Evolutionary conservation across 768 basidiomycete species (phyloP), one percentile per base, ranked within the genome.

Genomic region (Steccherinum ochraceum): DNA sequence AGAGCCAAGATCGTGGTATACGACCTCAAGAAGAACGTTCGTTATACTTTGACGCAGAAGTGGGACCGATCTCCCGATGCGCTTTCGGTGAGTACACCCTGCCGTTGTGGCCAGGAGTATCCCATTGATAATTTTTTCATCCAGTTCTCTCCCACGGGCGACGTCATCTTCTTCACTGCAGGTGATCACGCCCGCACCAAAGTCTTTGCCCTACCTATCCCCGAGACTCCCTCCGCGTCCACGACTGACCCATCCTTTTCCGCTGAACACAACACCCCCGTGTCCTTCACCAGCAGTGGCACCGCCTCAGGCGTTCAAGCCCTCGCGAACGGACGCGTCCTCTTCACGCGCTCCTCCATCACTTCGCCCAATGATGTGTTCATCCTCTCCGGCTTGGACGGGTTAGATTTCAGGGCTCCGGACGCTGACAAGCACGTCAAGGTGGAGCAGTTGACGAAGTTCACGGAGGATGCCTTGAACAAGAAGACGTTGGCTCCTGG

Each of bases 51-150:
- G 47, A 89, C 90, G 0, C 83, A 89, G 58, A 61, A 74, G 35
- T 98, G 93, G 94, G 92, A 96, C 64, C 80, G 89, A 21, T 89
- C 88, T 25, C 82, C 88, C 0, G 76, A 72, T 56, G 63, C 74
- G 25, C 62, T 89, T 18, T 72, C 75, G 24, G 86, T 87, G 64
- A 58, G 83, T 53, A 7, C 12, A 24, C 13, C 11, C 30, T 25
- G 19, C 35, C 30, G n/a, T n/a, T n/a, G n/a, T n/a, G n/a, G n/a
- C n/a, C n/a, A n/a, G n/a, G n/a, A n/a, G n/a, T 5, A 43, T 7
- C 41, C 11, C 41, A 43, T 19, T 43, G n/a, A n/a, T 18, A 43
- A 43, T 43, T 23, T n/a, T 11, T 39, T 39, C 35, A 43, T 39
- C 2, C 46, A 92, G 89, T 94, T 91, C 73, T 84, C 87, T 2